phyloP scores from a whole-genome alignment of 495 filamentous ascomycete genomes.

The Staphylotrichum longicolle region DNA sequence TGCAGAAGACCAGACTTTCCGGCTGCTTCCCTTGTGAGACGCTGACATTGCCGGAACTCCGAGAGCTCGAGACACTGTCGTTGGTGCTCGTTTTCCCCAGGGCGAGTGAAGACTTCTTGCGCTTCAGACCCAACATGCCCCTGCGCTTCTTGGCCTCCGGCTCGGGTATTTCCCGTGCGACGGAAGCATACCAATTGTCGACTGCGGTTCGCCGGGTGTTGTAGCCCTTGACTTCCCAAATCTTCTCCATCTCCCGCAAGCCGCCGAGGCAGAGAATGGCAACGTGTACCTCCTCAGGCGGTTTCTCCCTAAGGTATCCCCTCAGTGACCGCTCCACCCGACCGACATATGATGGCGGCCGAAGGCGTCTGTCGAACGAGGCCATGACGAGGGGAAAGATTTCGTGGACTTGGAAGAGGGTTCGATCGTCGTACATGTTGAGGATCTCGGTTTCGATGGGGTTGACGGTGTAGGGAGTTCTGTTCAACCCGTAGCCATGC shows the following conservation, averaged over 20 bases:
- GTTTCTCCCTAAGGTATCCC: constrained; percentile 55
- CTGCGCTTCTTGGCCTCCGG: constrained; percentile 45
- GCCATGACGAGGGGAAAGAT: constrained; percentile 55
- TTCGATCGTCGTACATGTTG: constrained; percentile 56
- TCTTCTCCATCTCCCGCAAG: constrained; percentile 52
- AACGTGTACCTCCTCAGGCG: constrained; percentile 55
- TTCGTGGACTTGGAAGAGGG: constrained; percentile 53
- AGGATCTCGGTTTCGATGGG: constrained; percentile 55
- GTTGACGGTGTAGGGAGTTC: constrained; percentile 46
- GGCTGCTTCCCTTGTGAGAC: constrained; percentile 15
- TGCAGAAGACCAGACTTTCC: constrained; percentile 49
- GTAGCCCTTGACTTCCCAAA: constrained; percentile 60
- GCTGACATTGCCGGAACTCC: constrained; percentile 12
- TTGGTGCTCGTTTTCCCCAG: constrained; percentile 25
- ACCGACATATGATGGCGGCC: constrained; percentile 56
- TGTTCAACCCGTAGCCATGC: constrained; percentile 40
- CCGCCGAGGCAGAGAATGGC: constrained; percentile 55
- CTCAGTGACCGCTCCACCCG: constrained; percentile 55
- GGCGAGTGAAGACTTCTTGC: constrained; percentile 47
- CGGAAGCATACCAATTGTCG: constrained; percentile 52
- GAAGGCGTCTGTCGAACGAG: constrained; percentile 54
- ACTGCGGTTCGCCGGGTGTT: constrained; percentile 52
- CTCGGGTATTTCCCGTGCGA: constrained; percentile 43
- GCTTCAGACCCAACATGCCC: constrained; percentile 45
- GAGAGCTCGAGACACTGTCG: constrained; percentile 6